phyloP scores from a whole-genome alignment of 2,329 filamentous ascomycete species.

The Dactylellina cionopaga region DNA sequence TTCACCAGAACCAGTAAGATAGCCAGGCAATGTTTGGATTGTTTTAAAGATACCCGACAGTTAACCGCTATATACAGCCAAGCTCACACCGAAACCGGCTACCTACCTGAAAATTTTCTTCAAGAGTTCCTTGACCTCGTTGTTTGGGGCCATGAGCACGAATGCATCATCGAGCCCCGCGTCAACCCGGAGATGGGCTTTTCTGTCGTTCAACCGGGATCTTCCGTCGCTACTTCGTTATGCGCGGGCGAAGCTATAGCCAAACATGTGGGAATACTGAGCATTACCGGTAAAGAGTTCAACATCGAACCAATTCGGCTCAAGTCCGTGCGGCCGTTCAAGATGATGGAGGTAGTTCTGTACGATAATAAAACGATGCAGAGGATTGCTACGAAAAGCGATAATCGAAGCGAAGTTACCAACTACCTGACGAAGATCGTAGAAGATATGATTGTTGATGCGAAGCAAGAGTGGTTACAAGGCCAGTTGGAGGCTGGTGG shows the following conservation, averaged over 20 bases:
- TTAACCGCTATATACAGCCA: constrained; percentile 67
- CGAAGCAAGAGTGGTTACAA: constrained; percentile 80
- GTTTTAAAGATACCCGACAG: too few species aligned
- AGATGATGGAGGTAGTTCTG: constrained; percentile 83
- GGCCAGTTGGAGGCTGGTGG: constrained; percentile 71
- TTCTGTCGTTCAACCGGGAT: constrained; percentile 96
- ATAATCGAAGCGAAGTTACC: constrained; percentile 84
- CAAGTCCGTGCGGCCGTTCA: constrained; percentile 89
- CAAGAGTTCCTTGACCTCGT: constrained; percentile 91
- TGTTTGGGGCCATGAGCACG: constrained; percentile 97
- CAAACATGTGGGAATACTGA: constrained; percentile 90
- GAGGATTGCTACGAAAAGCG: constrained; percentile 79
- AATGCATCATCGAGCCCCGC: constrained; percentile 86
- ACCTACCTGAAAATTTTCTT: constrained; percentile 90
- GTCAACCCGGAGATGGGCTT: constrained; percentile 89
- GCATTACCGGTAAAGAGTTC: constrained; percentile 83
- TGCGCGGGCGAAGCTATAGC: constrained; percentile 87
- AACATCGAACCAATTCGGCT: constrained; percentile 81
- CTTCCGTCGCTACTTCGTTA: constrained; percentile 92
- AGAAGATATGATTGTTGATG: constrained; percentile 86
- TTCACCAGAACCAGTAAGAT: constrained; percentile 88
- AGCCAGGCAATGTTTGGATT: too few species aligned
- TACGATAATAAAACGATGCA: constrained; percentile 79
- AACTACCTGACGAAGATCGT: constrained; percentile 79
- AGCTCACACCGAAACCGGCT: constrained; percentile 89